Evolutionary conservation across 1,284 basidiomycete genomes (phyloP).

Genomic region (Leccinum fuscescens): DNA sequence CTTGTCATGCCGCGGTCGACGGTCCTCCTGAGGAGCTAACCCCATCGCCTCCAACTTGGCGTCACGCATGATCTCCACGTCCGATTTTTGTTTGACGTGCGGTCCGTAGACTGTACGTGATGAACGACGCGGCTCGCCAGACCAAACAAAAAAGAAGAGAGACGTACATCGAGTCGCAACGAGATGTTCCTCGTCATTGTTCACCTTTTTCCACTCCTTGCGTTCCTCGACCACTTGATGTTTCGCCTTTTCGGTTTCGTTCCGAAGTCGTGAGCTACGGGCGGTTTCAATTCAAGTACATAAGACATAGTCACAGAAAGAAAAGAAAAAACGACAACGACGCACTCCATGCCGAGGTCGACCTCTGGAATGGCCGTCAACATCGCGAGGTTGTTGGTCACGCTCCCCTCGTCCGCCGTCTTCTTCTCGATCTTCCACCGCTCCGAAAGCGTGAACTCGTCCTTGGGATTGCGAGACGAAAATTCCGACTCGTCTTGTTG

Average conservation of each 20-base stretch:
- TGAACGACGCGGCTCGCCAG: background rate
- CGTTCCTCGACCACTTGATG: slow-evolving; percentile 75
- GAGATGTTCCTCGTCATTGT: slow-evolving; percentile 72
- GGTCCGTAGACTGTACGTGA: slow-evolving; percentile 65
- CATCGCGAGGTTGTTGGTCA: too few species aligned
- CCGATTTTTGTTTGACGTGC: slow-evolving; percentile 74
- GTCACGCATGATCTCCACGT: slow-evolving; percentile 82
- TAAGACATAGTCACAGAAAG: too few species aligned
- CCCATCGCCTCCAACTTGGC: slow-evolving; percentile 84
- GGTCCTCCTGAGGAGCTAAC: slow-evolving; percentile 58
- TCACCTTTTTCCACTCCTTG: slow-evolving; percentile 52
- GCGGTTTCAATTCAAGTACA: slow-evolving; percentile 29
- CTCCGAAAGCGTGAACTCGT: too few species aligned
- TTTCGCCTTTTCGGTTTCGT: slow-evolving; percentile 96
- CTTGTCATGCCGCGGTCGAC: slow-evolving; percentile 51
- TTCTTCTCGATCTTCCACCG: too few species aligned
- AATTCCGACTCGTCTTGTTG: too few species aligned
- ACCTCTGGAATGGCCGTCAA: too few species aligned
- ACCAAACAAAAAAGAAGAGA: background rate
- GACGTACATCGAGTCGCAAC: slow-evolving; percentile 80
- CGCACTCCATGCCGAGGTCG: too few species aligned
- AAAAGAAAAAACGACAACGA: too few species aligned
- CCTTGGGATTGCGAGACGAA: too few species aligned
- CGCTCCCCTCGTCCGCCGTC: too few species aligned
- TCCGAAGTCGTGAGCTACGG: slow-evolving; percentile 81